Conservation (phyloP, 257 asterid species). For the Petrea volubilis region DNA sequence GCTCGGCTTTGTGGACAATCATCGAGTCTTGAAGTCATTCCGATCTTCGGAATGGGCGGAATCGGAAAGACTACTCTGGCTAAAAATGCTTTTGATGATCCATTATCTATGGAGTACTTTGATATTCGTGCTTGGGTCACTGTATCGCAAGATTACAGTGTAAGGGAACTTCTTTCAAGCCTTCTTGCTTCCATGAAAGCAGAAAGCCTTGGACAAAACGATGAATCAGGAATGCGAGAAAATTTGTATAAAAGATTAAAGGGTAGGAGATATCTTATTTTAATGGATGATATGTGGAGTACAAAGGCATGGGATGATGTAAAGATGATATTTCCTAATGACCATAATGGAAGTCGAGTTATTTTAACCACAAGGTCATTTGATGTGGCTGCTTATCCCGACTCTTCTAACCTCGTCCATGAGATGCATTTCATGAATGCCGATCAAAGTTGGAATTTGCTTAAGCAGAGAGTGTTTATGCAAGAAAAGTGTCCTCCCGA, state of each 20-base stretch:
- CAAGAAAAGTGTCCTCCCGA: background rate
- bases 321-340: background rate
- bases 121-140: background rate
- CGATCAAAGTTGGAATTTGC: background rate
- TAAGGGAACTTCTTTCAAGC: background rate
- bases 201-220: background rate
- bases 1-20: background rate
- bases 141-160: background rate
- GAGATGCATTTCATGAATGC: background rate
- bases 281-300: background rate
- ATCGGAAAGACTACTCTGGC: background rate
- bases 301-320: background rate
- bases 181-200: background rate
- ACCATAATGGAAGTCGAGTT: background rate
- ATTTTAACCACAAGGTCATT: background rate
- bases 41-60: background rate
- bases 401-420: background rate
- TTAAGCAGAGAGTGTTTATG: background rate
- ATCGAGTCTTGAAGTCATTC: background rate
- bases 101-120: background rate
- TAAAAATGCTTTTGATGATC: background rate
- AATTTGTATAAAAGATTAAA: background rate
- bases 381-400: background rate
- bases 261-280: background rate
- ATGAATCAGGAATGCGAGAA: background rate